A percentile compares a stretch with the other conserved stretches of the same genome.
Conservation (phyloP, 768 basidiomycete species). For the Pleurotus cornucopiae region DNA sequence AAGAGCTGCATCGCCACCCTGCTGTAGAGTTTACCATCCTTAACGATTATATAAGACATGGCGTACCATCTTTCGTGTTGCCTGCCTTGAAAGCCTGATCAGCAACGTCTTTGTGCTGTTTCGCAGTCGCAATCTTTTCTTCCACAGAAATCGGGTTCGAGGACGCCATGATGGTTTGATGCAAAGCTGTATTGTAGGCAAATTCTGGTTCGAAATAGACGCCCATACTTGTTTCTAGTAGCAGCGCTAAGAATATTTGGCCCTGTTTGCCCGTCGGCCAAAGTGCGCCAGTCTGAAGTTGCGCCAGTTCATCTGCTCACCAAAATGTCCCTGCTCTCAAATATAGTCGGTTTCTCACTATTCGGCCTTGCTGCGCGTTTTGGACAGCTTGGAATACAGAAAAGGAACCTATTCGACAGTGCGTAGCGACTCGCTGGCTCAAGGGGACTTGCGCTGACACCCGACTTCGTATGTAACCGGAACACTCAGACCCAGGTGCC, state of each 20-base stretch:
- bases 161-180: conserved; percentile 1
- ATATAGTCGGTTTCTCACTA: conserved; percentile 71
- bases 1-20: conserved; percentile 42
- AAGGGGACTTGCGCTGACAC: neutral
- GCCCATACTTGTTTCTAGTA: neutral
- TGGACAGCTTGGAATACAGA: conserved; percentile 85
- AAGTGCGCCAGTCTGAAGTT: neutral
- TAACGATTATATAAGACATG: neutral
- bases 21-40: too few relatives aligned
- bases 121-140: conserved; percentile 56
- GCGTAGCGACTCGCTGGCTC: conserved; percentile 26
- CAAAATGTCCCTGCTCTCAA: conserved; percentile 61
- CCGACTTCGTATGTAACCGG: neutral
- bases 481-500: conserved; percentile 58
- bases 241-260: neutral
- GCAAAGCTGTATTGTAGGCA: conserved; percentile 18
- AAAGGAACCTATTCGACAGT: conserved; percentile 77
- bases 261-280: neutral
- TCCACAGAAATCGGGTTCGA: conserved; percentile 16
- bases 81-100: conserved; percentile 71
- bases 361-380: conserved; percentile 82
- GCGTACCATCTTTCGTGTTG: conserved; percentile 55
- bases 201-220: neutral
- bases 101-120: conserved; percentile 60
- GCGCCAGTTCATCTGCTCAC: neutral